Evolutionary conservation across 352 stramenopile genomes (phyloP).

Genomic region (Phytopythium ostracodes): DNA sequence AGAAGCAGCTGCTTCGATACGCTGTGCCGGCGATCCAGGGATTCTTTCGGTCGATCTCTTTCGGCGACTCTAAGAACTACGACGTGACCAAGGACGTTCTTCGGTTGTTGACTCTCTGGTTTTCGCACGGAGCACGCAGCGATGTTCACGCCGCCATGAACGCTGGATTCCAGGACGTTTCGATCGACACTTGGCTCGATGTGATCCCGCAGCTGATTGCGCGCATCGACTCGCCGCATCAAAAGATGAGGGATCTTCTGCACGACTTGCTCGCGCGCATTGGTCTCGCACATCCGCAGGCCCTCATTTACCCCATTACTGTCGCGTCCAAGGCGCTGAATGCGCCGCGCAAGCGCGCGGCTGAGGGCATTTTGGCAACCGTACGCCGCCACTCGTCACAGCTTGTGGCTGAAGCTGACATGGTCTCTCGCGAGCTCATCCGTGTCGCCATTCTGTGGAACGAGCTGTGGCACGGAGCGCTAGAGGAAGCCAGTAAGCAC

Average conservation of each 20-base stretch:
- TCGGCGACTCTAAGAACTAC: constrained; percentile 92
- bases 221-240: constrained; percentile 80
- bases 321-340: constrained; percentile 96
- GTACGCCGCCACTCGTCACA: constrained; percentile 93
- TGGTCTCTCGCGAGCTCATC: constrained; percentile 97
- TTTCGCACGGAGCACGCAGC: constrained; percentile 93
- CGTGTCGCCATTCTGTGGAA: constrained; percentile 99
- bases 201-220: constrained; percentile 98
- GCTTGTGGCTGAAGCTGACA: constrained; percentile 96
- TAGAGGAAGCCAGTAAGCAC: constrained; percentile 98
- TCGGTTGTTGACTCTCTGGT: constrained; percentile 98
- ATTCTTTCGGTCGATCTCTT: constrained; percentile 97
- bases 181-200: constrained; percentile 98
- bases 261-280: constrained; percentile 91
- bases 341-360: constrained; percentile 85
- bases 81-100: constrained; percentile 96
- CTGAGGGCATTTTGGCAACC: constrained; percentile 94
- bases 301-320: constrained; percentile 99
- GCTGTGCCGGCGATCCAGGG: constrained; percentile 94
- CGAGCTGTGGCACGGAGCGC: constrained; percentile 97
- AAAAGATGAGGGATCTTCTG: constrained; percentile 75
- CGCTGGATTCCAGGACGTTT: constrained; percentile 90
- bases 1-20: constrained; percentile 66
- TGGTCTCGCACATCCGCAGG: constrained; percentile 95
- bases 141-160: constrained; percentile 86